phyloP scores from a whole-genome alignment of 2,329 filamentous ascomycete species.

The Metarhizium anisopliae region DNA sequence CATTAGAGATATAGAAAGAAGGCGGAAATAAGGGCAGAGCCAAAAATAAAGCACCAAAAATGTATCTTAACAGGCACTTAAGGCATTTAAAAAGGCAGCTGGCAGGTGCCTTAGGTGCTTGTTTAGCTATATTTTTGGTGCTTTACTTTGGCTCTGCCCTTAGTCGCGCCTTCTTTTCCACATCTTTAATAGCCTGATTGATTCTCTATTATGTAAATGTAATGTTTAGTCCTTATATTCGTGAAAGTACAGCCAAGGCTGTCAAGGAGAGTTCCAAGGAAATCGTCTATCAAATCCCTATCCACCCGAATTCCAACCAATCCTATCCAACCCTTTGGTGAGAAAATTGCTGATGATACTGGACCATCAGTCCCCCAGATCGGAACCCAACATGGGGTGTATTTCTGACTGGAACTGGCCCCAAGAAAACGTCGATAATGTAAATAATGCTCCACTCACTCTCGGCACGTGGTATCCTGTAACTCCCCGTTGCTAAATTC shows the following conservation, averaged over 20 bases:
- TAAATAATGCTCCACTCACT: neutral
- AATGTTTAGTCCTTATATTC: neutral
- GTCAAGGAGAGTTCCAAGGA: neutral
- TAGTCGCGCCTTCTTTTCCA: too few species aligned
- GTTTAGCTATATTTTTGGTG: too few species aligned
- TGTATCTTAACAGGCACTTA: too few species aligned
- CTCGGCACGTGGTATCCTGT: neutral
- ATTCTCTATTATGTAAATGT: neutral
- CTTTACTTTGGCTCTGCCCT: too few species aligned
- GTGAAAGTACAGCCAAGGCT: neutral
- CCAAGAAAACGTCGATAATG: neutral
- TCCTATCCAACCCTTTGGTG: neutral
- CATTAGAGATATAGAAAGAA: too few species aligned
- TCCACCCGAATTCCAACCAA: neutral
- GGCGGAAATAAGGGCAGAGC: too few species aligned
- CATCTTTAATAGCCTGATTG: too few species aligned
- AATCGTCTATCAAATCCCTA: neutral
- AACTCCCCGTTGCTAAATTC: neutral
- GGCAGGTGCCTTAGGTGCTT: too few species aligned
- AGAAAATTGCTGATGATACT: neutral
- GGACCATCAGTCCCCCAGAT: neutral
- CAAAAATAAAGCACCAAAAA: too few species aligned
- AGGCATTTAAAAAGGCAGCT: too few species aligned
- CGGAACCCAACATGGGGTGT: neutral
- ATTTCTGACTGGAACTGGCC: neutral